Evolutionary conservation across 768 basidiomycete species (phyloP).

Genomic region (Dacryopinax spathularia): DNA sequence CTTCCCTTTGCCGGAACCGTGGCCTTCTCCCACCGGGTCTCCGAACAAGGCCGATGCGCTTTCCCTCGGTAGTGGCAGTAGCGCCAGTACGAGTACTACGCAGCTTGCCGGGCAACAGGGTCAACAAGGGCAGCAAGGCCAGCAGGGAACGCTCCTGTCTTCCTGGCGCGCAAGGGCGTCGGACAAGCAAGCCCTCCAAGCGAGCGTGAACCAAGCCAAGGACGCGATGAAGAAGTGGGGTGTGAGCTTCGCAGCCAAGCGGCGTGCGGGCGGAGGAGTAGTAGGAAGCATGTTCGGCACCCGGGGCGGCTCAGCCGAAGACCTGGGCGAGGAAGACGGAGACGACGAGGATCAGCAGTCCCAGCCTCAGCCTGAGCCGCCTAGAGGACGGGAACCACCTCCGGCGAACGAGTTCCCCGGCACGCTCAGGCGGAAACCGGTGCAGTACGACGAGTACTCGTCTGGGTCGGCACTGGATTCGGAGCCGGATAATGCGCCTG

Average conservation of each 20-base stretch:
- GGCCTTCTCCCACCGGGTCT: neutral
- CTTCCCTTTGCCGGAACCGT: neutral
- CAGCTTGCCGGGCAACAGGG: neutral
- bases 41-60: neutral
- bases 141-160: neutral
- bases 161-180: constrained; percentile 34
- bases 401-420: neutral
- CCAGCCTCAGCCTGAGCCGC: neutral
- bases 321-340: neutral
- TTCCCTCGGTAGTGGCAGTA: neutral
- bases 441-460: neutral
- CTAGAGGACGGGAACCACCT: neutral
- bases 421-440: neutral
- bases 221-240: constrained; percentile 91
- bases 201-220: constrained; percentile 47
- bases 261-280: constrained; percentile 9
- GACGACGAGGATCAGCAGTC: too few species aligned
- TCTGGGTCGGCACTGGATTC: neutral
- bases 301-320: neutral
- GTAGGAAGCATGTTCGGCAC: neutral
- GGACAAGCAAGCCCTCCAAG: constrained; percentile 76
- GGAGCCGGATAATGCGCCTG: neutral
- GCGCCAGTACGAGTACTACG: neutral
- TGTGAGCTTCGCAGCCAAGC: constrained; percentile 49
- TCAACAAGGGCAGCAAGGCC: neutral